Base-by-base conservation (phyloP, 495 filamentous ascomycete genomes). In the Daldinia grandis region DNA sequence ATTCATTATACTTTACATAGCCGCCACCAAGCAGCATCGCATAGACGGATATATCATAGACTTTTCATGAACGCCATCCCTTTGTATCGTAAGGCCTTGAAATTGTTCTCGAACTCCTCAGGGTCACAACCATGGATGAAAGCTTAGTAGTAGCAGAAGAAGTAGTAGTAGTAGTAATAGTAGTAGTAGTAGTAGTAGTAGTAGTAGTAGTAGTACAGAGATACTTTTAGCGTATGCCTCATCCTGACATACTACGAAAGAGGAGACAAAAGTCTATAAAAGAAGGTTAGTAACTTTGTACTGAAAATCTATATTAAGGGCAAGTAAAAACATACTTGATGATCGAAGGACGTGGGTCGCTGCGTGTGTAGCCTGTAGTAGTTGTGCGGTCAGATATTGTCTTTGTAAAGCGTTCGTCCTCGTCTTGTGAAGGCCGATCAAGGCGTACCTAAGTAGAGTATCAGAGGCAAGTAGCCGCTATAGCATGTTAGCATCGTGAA, bases 391-490 rank as follows among this genome's bases (percentile, higher is more conserved):
- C 38, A 63, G 65, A 24, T 37, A 37, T 42, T 33, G 57, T 57
- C 8, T 30, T 59, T 21, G 5, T 14, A 40, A 37, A 53, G 25
- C 5, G 30, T 55, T 56, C 58, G 33, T 53, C 42, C 31, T 61
- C 10, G 3, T 17, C 27, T 54, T 38, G 21, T 5, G 62, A 25
- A 66, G 62, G 62, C 57, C 54, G 14, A 27, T 57, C 30, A 59
- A 59, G n/a, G 67, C 88, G 73, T 90, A 97, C 93, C 95, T 72
- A 99, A 91, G 81, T 98, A 99, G 81, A 99, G 85, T 79, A 99
- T 96, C 81, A 99, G 82, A 78, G 95, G 95, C 51, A 99, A 87
- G 79, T 98, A 99, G 80, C 95, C 95, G 84, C 94, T 97, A 74
- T 66, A 72, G 24, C 14, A 30, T 33, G 51, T 76, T 42, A 63